These are phyloP conservation scores for Huntiella bhutanensis DNA, from an alignment of 2,329 filamentous ascomycete species.

Conservation along the genomic window DNA sequence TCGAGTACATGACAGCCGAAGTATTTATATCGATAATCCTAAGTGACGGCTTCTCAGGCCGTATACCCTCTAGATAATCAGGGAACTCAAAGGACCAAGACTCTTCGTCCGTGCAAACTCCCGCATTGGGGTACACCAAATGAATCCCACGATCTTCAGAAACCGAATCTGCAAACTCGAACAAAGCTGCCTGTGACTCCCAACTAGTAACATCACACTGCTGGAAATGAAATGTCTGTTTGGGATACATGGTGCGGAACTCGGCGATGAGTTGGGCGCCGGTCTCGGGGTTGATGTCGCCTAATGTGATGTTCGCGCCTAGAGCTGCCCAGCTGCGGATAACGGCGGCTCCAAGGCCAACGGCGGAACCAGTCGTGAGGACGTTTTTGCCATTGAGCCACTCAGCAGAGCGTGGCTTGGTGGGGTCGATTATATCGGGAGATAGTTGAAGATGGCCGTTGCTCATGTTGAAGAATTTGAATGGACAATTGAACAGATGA, in stretches of 20 bases:
- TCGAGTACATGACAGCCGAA: slow-evolving; percentile 44
- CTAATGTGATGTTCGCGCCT: slow-evolving; percentile 42
- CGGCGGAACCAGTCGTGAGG: slow-evolving; percentile 44
- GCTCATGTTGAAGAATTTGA: background rate
- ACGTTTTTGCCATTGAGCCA: slow-evolving; percentile 36
- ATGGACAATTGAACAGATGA: too few relatives aligned
- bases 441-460: background rate
- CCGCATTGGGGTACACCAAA: slow-evolving; percentile 47
- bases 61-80: slow-evolving; percentile 21
- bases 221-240: slow-evolving; percentile 32
- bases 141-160: slow-evolving; percentile 39
- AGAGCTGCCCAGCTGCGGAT: slow-evolving; percentile 32
- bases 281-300: slow-evolving; percentile 37
- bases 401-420: slow-evolving; percentile 23
- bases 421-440: slow-evolving; percentile 22
- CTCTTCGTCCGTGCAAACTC: slow-evolving; percentile 26
- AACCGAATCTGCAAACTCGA: slow-evolving; percentile 32
- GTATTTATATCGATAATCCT: slow-evolving; percentile 42
- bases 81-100: slow-evolving; percentile 28
- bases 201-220: slow-evolving; percentile 47
- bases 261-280: slow-evolving; percentile 36
- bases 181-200: slow-evolving; percentile 43
- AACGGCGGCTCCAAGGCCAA: slow-evolving; percentile 38
- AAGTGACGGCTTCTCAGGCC: slow-evolving; percentile 27
- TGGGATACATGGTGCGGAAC: slow-evolving; percentile 23